Conservation (phyloP, 805 yeast species). For the Ogataea methylovora region DNA sequence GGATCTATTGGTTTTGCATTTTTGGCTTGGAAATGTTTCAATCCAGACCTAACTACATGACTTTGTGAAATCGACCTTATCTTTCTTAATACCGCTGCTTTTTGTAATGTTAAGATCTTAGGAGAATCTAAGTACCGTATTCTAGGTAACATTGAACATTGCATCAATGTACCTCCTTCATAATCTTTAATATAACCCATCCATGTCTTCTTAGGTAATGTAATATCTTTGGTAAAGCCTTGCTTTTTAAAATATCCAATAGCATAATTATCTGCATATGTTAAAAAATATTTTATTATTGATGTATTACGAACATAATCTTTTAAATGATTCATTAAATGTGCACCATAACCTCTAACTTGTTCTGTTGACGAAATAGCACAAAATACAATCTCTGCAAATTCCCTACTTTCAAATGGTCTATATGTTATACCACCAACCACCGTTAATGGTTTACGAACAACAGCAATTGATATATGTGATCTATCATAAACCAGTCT, state of each 20-base stretch:
- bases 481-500: constrained; percentile 90
- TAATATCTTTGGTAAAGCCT: constrained; percentile 93
- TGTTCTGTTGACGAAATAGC: constrained; percentile 97
- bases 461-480: constrained; percentile 94
- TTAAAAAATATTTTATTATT: constrained; percentile 76
- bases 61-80: constrained; percentile 74
- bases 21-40: constrained; percentile 55
- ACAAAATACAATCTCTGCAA: constrained; percentile 98
- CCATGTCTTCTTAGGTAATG: constrained; percentile 83
- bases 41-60: constrained; percentile 75
- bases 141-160: constrained; percentile 86
- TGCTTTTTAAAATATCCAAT: constrained; percentile 98
- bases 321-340: constrained; percentile 93
- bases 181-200: constrained; percentile 98
- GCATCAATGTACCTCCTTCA: constrained; percentile 98
- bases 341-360: constrained; percentile 98
- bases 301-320: constrained; percentile 90
- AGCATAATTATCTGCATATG: constrained; percentile 98
- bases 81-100: constrained; percentile 83
- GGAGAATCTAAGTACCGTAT: constrained; percentile 85
- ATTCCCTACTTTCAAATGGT: constrained; percentile 83
- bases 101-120: constrained; percentile 78
- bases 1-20: constrained; percentile 61
- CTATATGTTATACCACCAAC: constrained; percentile 97
- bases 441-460: constrained; percentile 86